These are phyloP conservation scores for Geotrichum klebahnii DNA, from an alignment of 1,139 yeast species.

Conservation along the genomic window DNA sequence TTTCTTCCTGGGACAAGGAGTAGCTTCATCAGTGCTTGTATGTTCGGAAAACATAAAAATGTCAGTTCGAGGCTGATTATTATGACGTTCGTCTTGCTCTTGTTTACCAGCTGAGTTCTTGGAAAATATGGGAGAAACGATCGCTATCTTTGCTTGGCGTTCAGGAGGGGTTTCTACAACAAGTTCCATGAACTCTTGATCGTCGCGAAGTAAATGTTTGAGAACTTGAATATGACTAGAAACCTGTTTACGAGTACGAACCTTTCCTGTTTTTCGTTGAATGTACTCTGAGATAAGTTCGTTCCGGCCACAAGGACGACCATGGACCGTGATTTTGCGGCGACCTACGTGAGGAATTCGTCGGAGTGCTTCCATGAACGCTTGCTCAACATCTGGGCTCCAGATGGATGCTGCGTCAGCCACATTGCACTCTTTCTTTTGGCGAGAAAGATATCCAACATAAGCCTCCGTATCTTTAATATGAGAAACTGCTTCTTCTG, in stretches of 20 bases:
- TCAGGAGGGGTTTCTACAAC: slow-evolving; percentile 33
- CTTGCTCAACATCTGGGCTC: slow-evolving; percentile 77
- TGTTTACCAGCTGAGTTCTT: slow-evolving; percentile 24
- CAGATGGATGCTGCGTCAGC: slow-evolving; percentile 50
- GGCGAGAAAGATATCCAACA: slow-evolving; percentile 38
- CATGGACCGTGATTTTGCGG: slow-evolving; percentile 76
- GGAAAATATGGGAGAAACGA: slow-evolving; percentile 33
- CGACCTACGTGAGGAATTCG: slow-evolving; percentile 86
- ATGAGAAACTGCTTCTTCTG: slow-evolving; percentile 13
- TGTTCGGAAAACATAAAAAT: slow-evolving; percentile 9
- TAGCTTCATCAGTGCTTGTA: too few relatives aligned
- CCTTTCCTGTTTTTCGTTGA: slow-evolving; percentile 69
- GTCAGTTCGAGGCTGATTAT: slow-evolving; percentile 12
- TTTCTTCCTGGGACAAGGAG: slow-evolving; percentile 9
- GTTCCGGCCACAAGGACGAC: slow-evolving; percentile 85
- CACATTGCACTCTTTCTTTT: slow-evolving; percentile 33
- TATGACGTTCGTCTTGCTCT: slow-evolving; percentile 16
- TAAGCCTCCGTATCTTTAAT: slow-evolving; percentile 34
- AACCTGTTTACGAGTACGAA: slow-evolving; percentile 84
- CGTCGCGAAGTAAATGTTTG: slow-evolving; percentile 64
- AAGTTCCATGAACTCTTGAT: slow-evolving; percentile 39
- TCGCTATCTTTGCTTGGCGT: slow-evolving; percentile 22
- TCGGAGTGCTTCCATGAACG: slow-evolving; percentile 78
- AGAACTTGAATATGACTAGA: slow-evolving; percentile 90
- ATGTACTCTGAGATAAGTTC: slow-evolving; percentile 87